Evolutionary conservation across 768 basidiomycete species (phyloP).

Genomic region (Suillus cothurnatus): DNA sequence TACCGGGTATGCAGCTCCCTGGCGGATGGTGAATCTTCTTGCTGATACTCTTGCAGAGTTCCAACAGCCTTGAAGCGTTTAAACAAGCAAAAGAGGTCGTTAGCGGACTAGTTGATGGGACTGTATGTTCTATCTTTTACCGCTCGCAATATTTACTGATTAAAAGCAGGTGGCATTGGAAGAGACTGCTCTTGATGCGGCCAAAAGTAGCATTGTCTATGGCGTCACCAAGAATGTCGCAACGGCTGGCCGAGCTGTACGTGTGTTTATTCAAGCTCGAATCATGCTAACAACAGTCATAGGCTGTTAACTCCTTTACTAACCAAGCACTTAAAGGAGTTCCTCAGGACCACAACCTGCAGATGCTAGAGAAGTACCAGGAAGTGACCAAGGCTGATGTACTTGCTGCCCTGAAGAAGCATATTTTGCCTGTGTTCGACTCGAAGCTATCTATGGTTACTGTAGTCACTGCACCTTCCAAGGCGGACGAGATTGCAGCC

Average conservation of each 20-base stretch:
- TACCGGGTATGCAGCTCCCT: constrained; percentile 61
- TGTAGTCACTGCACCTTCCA: constrained; percentile 81
- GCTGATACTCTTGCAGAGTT: constrained; percentile 54
- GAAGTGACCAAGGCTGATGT: constrained; percentile 81
- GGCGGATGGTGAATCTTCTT: constrained; percentile 2
- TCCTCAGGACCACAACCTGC: constrained; percentile 68
- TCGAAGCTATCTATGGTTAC: constrained; percentile 75
- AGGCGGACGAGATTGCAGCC: constrained; percentile 68
- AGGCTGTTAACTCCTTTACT: constrained; percentile 83
- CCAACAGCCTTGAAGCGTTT: constrained; percentile 77
- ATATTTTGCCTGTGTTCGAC: constrained; percentile 86
- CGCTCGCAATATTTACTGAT: constrained; percentile 1
- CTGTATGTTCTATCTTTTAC: constrained; percentile 49
- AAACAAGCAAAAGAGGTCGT: constrained; percentile 80
- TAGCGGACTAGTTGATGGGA: constrained; percentile 76
- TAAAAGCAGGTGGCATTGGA: constrained; percentile 71
- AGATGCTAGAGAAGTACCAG: constrained; percentile 80
- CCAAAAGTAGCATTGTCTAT: constrained; percentile 91
- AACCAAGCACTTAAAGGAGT: constrained; percentile 93
- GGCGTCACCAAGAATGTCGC: constrained; percentile 78
- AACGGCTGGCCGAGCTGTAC: constrained; percentile 84
- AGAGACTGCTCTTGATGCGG: constrained; percentile 80
- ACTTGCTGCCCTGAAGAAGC: constrained; percentile 61
- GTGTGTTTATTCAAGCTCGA: constrained; percentile 26
- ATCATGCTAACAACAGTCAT: constrained; percentile 13